Conservation (phyloP, 495 filamentous ascomycete genomes). For the Friedmanniomyces endolithicus region DNA sequence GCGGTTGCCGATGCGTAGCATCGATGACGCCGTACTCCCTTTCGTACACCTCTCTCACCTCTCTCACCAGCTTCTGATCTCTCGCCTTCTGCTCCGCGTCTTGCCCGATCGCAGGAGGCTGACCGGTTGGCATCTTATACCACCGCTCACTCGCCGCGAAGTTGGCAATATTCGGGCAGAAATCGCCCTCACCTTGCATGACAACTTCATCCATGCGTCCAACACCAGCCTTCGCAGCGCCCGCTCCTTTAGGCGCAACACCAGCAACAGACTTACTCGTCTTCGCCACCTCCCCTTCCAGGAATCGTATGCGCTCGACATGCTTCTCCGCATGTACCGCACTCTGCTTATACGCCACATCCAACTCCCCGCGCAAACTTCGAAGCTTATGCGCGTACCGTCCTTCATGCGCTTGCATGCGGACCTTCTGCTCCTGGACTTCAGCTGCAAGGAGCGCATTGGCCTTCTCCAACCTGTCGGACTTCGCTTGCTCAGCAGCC, state of each 20-base stretch:
- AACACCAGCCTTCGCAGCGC: not conserved
- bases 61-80: conserved; percentile 30
- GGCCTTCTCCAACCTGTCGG: conserved; percentile 5
- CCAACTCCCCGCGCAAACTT: conserved; percentile 6
- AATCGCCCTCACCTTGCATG: conserved; percentile 41
- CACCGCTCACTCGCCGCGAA: conserved; percentile 25
- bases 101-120: conserved; percentile 19
- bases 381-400: conserved; percentile 13
- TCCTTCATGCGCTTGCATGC: conserved; percentile 9
- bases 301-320: conserved; percentile 8
- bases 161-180: conserved; percentile 25
- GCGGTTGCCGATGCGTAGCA: conserved; percentile 28
- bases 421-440: conserved; percentile 17
- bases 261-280: conserved; percentile 32
- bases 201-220: conserved; percentile 33
- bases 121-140: conserved; percentile 28
- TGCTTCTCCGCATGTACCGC: conserved; percentile 18
- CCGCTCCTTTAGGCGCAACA: not conserved
- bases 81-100: conserved; percentile 18
- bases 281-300: conserved; percentile 39
- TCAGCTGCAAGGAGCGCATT: conserved; percentile 14
- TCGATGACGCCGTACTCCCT: conserved; percentile 36
- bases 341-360: conserved; percentile 16
- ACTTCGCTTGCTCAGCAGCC: not conserved
- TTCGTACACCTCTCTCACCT: conserved; percentile 37